phyloP scores from a whole-genome alignment of 2,329 filamentous ascomycete genomes.

The Lecanoromycetidae sp. region DNA sequence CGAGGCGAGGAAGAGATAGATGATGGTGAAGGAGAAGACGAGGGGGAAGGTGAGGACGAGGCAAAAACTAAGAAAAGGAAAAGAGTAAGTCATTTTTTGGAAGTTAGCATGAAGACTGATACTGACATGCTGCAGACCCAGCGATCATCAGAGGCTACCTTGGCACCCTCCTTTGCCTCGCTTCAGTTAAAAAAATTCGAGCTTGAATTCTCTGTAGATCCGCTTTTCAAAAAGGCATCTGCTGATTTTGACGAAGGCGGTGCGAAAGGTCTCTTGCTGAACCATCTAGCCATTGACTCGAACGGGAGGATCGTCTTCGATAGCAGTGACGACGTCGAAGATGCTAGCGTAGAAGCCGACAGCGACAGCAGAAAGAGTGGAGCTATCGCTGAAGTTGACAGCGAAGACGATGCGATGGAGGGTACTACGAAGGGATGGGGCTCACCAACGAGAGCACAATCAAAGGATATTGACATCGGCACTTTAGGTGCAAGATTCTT shows the following conservation, averaged over 20 bases:
- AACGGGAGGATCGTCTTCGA: slow-evolving; percentile 94
- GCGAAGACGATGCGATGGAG: slow-evolving; percentile 29
- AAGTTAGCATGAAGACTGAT: neutral
- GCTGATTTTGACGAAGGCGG: slow-evolving; percentile 98
- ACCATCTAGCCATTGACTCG: slow-evolving; percentile 90
- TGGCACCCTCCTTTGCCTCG: slow-evolving; percentile 76
- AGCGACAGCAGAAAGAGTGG: slow-evolving; percentile 24
- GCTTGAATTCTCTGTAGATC: slow-evolving; percentile 89
- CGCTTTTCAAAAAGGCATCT: slow-evolving; percentile 97
- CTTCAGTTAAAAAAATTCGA: slow-evolving; percentile 96
- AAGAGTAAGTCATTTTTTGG: neutral
- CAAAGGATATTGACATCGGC: slow-evolving; percentile 67
- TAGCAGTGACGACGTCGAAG: slow-evolving; percentile 74
- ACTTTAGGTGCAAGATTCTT: slow-evolving; percentile 72
- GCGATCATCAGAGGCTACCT: slow-evolving; percentile 80
- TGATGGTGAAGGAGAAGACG: slow-evolving; percentile 50
- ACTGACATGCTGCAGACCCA: slow-evolving; percentile 38
- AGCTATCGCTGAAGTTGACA: slow-evolving; percentile 19
- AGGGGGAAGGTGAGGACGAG: slow-evolving; percentile 38
- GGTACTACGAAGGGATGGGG: slow-evolving; percentile 33
- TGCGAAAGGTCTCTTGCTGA: slow-evolving; percentile 85
- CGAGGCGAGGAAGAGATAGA: slow-evolving; percentile 37
- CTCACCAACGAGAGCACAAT: slow-evolving; percentile 28
- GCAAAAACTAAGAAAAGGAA: slow-evolving; percentile 53
- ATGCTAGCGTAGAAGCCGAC: slow-evolving; percentile 33